These are phyloP conservation scores for Paxillus involutus DNA, from an alignment of 768 basidiomycete species.

Conservation along the genomic window DNA sequence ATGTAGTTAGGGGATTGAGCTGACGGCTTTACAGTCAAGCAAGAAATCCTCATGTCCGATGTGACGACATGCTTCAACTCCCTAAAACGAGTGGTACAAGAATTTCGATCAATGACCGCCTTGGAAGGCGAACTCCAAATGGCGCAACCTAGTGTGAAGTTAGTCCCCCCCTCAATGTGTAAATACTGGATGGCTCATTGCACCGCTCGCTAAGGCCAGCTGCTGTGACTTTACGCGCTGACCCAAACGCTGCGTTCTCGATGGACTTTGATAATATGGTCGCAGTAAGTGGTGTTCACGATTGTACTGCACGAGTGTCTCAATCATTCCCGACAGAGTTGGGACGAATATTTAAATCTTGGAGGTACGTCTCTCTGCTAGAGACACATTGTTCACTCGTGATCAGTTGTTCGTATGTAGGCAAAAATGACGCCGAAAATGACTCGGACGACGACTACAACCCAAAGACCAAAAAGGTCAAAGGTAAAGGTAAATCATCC, in stretches of 20 bases:
- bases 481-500: constrained; percentile 26
- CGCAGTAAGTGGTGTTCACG: constrained; percentile 41
- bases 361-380: constrained; percentile 33
- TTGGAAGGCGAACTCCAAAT: constrained; percentile 64
- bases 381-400: background rate
- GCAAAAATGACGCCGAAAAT: constrained; percentile 22
- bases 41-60: constrained; percentile 80
- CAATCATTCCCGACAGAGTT: constrained; percentile 40
- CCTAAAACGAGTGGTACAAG: constrained; percentile 76
- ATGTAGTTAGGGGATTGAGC: background rate
- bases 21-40: constrained; percentile 56
- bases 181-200: background rate
- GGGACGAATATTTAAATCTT: constrained; percentile 61
- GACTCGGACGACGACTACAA: constrained; percentile 53
- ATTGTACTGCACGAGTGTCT: background rate
- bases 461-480: constrained; percentile 31
- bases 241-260: constrained; percentile 47
- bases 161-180: constrained; percentile 15
- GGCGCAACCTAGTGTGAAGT: constrained; percentile 67
- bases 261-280: constrained; percentile 69
- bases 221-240: constrained; percentile 50
- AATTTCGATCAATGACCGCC: constrained; percentile 48
- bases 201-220: constrained; percentile 38
- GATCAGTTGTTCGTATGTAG: constrained; percentile 1
- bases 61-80: constrained; percentile 75